Evolutionary conservation across 2,329 filamentous ascomycete species (phyloP).

Genomic region (Microcyclospora tardicrescens): DNA sequence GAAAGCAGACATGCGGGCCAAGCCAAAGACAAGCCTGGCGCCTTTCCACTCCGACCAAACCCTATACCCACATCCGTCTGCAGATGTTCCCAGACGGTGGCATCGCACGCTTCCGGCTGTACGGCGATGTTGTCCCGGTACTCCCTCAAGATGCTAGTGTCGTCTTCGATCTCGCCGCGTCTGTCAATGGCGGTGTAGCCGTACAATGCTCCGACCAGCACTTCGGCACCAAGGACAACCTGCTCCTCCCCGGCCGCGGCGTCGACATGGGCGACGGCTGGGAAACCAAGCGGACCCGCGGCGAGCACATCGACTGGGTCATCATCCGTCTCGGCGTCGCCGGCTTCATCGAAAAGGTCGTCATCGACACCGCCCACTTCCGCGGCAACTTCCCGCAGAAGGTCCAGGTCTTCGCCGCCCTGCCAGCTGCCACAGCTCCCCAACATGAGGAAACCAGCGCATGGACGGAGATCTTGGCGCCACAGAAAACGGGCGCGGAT

Average conservation of each 20-base stretch:
- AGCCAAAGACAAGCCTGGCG: constrained; percentile 63
- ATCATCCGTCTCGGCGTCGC: constrained; percentile 59
- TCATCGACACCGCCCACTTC: constrained; percentile 74
- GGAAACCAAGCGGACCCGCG: constrained; percentile 67
- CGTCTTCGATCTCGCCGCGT: constrained; percentile 63
- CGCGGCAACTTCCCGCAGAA: constrained; percentile 73
- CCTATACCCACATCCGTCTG: constrained; percentile 66
- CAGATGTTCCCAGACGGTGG: constrained; percentile 82
- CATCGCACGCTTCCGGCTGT: constrained; percentile 67
- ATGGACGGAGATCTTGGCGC: constrained; percentile 54
- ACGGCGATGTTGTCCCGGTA: constrained; percentile 62
- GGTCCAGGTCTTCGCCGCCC: constrained; percentile 51
- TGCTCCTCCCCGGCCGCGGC: constrained; percentile 64
- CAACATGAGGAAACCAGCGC: constrained; percentile 43
- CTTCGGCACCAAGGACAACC: constrained; percentile 69
- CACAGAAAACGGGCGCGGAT: constrained; percentile 60
- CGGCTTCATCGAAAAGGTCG: constrained; percentile 50
- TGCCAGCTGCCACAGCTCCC: constrained; percentile 41
- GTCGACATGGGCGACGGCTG: constrained; percentile 82
- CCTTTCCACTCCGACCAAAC: constrained; percentile 45
- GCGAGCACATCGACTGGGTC: constrained; percentile 68
- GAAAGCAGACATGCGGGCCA: constrained; percentile 58
- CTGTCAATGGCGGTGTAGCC: constrained; percentile 65
- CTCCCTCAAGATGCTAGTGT: constrained; percentile 54
- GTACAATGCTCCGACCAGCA: constrained; percentile 70